Conservation (phyloP, 129 eudicot species). For the Apium graveolens region DNA sequence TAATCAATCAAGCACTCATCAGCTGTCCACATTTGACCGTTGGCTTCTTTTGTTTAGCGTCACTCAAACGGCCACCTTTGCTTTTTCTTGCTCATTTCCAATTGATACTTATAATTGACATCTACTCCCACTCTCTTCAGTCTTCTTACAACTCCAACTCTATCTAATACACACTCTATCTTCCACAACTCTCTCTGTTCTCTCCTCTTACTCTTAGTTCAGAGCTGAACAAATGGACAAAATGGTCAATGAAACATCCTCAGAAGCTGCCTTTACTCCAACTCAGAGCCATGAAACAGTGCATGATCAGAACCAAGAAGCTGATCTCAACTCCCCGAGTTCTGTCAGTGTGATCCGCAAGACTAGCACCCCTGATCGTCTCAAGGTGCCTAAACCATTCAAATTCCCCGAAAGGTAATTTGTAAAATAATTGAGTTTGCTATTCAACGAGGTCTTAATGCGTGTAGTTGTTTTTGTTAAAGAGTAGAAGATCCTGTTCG, state of each 20-base stretch:
- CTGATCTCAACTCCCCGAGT: constrained; percentile 17
- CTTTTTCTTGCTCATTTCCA: background rate
- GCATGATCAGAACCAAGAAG: constrained; percentile 13
- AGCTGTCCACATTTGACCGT: constrained; percentile 12
- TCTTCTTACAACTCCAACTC: background rate
- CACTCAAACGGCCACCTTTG: constrained; percentile 1
- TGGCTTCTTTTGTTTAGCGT: background rate
- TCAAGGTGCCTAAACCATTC: constrained; percentile 73
- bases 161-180: background rate
- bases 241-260: constrained; percentile 1
- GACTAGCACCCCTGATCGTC: constrained; percentile 53
- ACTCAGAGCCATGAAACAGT: constrained; percentile 9
- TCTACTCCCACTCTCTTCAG: background rate
- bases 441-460: too few species aligned
- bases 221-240: constrained; percentile 17
- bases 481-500: too few species aligned
- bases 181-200: constrained; percentile 1
- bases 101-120: background rate
- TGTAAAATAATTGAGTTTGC: too few species aligned
- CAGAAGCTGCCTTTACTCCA: constrained; percentile 1
- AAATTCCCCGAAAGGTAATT: constrained; percentile 66
- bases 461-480: too few species aligned
- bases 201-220: background rate
- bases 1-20: background rate
- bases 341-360: constrained; percentile 13